Conservation (phyloP, 2,329 filamentous ascomycete genomes). For the Westerdykella ornata region DNA sequence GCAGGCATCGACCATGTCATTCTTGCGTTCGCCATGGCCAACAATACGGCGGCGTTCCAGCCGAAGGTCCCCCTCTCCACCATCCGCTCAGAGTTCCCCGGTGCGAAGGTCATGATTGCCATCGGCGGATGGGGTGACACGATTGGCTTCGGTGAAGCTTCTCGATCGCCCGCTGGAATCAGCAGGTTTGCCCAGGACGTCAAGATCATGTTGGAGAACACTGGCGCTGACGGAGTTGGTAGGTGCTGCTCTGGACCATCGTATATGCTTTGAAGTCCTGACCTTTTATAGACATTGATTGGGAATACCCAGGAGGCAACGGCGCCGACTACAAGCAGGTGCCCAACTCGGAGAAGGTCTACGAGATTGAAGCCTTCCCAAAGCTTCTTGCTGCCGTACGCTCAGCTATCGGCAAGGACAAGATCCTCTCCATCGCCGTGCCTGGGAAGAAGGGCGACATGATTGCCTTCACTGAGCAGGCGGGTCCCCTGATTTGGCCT, state of each 20-base stretch:
- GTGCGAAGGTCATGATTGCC: constrained; percentile 61
- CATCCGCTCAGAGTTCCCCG: constrained; percentile 49
- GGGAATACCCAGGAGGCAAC: constrained; percentile 59
- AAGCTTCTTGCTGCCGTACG: constrained; percentile 55
- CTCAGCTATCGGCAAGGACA: constrained; percentile 50
- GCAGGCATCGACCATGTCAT: constrained; percentile 34
- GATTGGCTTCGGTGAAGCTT: constrained; percentile 54
- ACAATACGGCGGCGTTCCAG: constrained; percentile 41
- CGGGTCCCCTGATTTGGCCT: constrained; percentile 53
- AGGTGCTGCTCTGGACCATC: constrained; percentile 14
- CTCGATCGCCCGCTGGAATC: constrained; percentile 47
- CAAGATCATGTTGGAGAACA: constrained; percentile 53
- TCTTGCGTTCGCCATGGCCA: constrained; percentile 36
- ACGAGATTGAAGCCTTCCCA: constrained; percentile 58
- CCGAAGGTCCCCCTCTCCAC: constrained; percentile 50
- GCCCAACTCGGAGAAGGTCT: constrained; percentile 53
- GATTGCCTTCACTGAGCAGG: constrained; percentile 57
- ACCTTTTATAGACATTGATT: constrained; percentile 54
- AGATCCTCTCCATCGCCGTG: constrained; percentile 60
- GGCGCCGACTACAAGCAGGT: constrained; percentile 60
- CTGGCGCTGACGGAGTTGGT: constrained; percentile 60
- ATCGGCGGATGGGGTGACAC: constrained; percentile 72
- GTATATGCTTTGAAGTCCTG: background rate
- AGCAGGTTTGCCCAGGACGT: constrained; percentile 59
- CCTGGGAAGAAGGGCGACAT: constrained; percentile 59